Conservation (phyloP, 208 protist species). For the Trypanosoma platydactyli region DNA sequence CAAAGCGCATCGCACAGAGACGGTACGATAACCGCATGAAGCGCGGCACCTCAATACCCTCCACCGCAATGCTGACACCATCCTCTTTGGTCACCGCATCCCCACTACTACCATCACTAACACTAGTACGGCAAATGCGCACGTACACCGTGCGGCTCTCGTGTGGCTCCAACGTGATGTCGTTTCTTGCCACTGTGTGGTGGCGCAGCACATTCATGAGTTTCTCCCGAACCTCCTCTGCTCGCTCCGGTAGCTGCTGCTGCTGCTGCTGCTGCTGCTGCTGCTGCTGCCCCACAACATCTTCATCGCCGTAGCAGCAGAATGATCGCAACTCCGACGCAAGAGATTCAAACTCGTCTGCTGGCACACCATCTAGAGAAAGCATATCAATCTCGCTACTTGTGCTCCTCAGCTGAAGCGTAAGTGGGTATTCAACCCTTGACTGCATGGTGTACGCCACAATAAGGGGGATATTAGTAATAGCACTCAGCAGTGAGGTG, state of each 20-base stretch:
- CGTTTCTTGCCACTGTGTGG: conserved; percentile 27
- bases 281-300: conserved; percentile 15
- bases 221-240: conserved; percentile 38
- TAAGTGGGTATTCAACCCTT: conserved; percentile 52
- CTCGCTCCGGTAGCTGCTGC: conserved; percentile 23
- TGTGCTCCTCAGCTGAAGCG: conserved; percentile 54
- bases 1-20: conserved; percentile 68
- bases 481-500: conserved; percentile 38
- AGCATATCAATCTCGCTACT: conserved; percentile 70
- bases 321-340: conserved; percentile 46
- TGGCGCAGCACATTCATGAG: conserved; percentile 46
- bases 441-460: conserved; percentile 68
- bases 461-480: conserved; percentile 76
- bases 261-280: not conserved
- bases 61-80: conserved; percentile 66
- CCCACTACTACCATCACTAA: conserved; percentile 5
- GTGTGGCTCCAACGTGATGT: conserved; percentile 48
- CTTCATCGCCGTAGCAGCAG: conserved; percentile 44
- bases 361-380: conserved; percentile 32
- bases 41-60: conserved; percentile 66
- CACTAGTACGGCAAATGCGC: conserved; percentile 51
- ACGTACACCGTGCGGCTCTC: conserved; percentile 53
- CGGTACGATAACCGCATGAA: conserved; percentile 85
- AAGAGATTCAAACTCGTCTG: conserved; percentile 36
- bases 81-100: conserved; percentile 85